Evolutionary conservation across 768 basidiomycete genomes (phyloP).

Genomic region (Gyrodon lividus): DNA sequence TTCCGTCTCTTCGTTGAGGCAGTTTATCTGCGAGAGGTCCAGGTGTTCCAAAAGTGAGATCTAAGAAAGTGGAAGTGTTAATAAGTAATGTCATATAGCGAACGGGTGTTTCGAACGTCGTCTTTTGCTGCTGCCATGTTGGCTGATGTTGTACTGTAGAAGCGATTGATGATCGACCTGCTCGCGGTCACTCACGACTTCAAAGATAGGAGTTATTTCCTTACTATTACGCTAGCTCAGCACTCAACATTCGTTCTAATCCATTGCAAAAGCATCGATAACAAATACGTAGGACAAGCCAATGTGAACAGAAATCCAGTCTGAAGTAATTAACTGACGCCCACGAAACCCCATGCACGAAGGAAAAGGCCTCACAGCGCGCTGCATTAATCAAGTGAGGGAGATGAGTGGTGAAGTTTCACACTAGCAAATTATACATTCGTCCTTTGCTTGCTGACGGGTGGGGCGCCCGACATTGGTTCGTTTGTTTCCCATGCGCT

Average conservation of each 20-base stretch:
- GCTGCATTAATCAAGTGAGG: constrained; percentile 11
- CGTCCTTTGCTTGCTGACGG: constrained; percentile 89
- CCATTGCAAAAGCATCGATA: constrained; percentile 16
- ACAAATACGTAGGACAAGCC: constrained; percentile 10
- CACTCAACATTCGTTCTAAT: too few relatives aligned
- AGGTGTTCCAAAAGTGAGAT: constrained; percentile 56
- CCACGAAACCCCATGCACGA: constrained; percentile 6
- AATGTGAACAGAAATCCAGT: background rate
- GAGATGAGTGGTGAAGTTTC: constrained; percentile 3
- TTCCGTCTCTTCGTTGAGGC: constrained; percentile 60
- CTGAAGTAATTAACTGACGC: constrained; percentile 7
- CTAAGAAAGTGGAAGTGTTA: constrained; percentile 30
- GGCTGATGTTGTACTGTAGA: constrained; percentile 1
- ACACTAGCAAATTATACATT: constrained; percentile 76
- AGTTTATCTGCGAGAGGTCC: constrained; percentile 59
- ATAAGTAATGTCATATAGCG: background rate
- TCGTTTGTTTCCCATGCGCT: constrained; percentile 80
- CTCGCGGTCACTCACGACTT: too few relatives aligned
- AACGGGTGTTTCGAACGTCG: constrained; percentile 24
- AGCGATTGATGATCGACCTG: background rate
- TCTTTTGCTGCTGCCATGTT: constrained; percentile 26
- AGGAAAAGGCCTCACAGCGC: constrained; percentile 2
- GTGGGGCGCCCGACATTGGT: constrained; percentile 82
- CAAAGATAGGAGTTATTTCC: constrained; percentile 16
- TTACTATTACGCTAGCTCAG: too few relatives aligned